Evolutionary conservation across 1,284 basidiomycete species (phyloP), one percentile per base, ranked within the genome.

Genomic region (Microbotryum lychnidis-dioicae): DNA sequence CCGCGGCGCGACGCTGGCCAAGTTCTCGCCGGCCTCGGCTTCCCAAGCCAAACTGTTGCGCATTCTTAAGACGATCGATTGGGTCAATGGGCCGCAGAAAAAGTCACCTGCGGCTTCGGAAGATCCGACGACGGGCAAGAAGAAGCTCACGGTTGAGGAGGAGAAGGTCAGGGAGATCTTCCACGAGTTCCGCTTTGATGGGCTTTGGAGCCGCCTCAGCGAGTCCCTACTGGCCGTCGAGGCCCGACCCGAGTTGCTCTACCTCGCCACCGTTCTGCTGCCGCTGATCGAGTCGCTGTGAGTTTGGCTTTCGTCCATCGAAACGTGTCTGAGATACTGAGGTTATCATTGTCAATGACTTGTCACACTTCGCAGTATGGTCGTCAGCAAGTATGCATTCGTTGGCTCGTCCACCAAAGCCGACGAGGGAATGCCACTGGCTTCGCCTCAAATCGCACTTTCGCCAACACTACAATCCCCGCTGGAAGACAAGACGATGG

Each of bases 231-330:
- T 83, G 0, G 79, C 86, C 55, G 86, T 96, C 59, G 89, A 91
- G 73, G 83, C 86, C 66, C 85, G 85, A 64, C 80, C 85, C 0
- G 84, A 87, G 68, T 84, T 86, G 53, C 88, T 90, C 64, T 88
- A 93, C 72, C 85, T 93, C 55, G 88, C 90, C 2, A 92, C 89
- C 0, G 89, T 94, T 25, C 79, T 97, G 1, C 79, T 97, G 21
- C 93, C 92, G 14, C 79, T 96, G 44, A 93, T 97, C 66, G 92
- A 97, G 75, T 84, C 91, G 0, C 79, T 99, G 66, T 97, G 98
- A 91, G 94, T 12, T 55, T 56, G 20, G 12, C 20, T 23, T 16
- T 33, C 16, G 14, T 20, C n/a, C 37, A 21, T 37, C 45, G 31
- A 5, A 49, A 6, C 37, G 31, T 49, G 47, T 33, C 10, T 12